Base-by-base conservation (phyloP, 805 yeast species). In the Metschnikowia noctiluminum region DNA sequence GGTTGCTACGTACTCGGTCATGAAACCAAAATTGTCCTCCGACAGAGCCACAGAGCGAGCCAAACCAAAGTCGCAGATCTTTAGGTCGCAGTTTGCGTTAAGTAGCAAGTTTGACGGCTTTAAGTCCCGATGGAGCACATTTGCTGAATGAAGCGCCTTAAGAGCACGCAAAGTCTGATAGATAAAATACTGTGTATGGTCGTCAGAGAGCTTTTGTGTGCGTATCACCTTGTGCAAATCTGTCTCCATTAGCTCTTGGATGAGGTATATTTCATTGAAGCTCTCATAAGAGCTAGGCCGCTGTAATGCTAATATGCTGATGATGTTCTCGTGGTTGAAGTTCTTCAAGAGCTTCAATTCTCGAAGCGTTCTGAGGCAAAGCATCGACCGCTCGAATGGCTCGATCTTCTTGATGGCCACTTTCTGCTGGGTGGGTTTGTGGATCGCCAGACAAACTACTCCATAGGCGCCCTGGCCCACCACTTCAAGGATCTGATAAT, bases 391-490 rank as follows among this genome's bases (percentile, higher is more conserved):
- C 58, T 86, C 95, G 63, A 92, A 92, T 11, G 97, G 97, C 62
- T 86, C 87, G 55, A 92, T 89, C 69, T 91, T 92, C 68, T 92
- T 92, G 61, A 92, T 90, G 37, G 98, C 98, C n/a, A 92, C 97
- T 54, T 82, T 82, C 57, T 86, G 91, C 46, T 85, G 85, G 1
- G 94, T 80, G 6, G 96, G 96, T 60, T 81, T 80, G 67, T 92
- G 96, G 10, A 84, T 69, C 0, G 97, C 97, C 10, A 92, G 81
- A 65, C 97, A 84, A 10, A 92, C 98, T 11, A 91, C 82, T 6
- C 98, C 98, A 63, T 92, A 92, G 0, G 98, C 97, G 15, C 98
- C 98, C 66, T 90, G 96, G 8, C 98, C 98, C 1, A 92, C 84
- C 13, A 92, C 80, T 56, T 88, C 89, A 44, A 84, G 74, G 41